phyloP scores from a whole-genome alignment of 2,329 filamentous ascomycete species.

The Nectriaceae sp. region DNA sequence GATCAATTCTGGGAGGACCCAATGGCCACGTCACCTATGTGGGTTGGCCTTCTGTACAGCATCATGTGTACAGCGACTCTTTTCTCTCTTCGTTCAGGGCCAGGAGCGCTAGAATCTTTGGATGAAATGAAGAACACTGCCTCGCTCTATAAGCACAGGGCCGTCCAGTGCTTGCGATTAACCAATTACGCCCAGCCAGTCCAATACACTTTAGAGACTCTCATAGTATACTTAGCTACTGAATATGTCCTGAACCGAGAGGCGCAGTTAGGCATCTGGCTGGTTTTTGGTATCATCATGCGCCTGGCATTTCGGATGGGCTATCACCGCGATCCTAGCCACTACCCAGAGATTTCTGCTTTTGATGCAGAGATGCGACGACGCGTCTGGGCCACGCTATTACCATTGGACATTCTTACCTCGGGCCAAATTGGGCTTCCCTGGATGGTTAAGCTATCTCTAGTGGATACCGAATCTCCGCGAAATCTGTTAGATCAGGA shows the following conservation, averaged over 20 bases:
- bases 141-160: too few relatives aligned
- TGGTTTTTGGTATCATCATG: slow-evolving; percentile 11
- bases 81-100: not conserved
- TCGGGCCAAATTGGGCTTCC: slow-evolving; percentile 19
- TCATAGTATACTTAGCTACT: slow-evolving; percentile 15
- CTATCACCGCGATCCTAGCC: slow-evolving; percentile 18
- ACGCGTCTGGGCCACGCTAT: slow-evolving; percentile 14
- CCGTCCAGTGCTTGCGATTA: not conserved
- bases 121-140: not conserved
- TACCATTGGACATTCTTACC: slow-evolving; percentile 15
- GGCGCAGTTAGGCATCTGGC: slow-evolving; percentile 17
- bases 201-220: slow-evolving; percentile 12
- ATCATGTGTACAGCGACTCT: not conserved
- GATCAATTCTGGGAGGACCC: not conserved
- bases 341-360: slow-evolving; percentile 7
- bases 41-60: not conserved
- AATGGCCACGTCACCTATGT: not conserved
- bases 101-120: not conserved
- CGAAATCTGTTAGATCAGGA: slow-evolving; percentile 17
- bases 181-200: not conserved
- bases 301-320: slow-evolving; percentile 23
- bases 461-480: slow-evolving; percentile 14
- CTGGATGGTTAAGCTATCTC: slow-evolving; percentile 13
- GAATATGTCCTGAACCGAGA: slow-evolving; percentile 18
- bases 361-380: slow-evolving; percentile 23